Base-by-base conservation (phyloP, 148 eudicot species). In the Pouteria glomerata region DNA sequence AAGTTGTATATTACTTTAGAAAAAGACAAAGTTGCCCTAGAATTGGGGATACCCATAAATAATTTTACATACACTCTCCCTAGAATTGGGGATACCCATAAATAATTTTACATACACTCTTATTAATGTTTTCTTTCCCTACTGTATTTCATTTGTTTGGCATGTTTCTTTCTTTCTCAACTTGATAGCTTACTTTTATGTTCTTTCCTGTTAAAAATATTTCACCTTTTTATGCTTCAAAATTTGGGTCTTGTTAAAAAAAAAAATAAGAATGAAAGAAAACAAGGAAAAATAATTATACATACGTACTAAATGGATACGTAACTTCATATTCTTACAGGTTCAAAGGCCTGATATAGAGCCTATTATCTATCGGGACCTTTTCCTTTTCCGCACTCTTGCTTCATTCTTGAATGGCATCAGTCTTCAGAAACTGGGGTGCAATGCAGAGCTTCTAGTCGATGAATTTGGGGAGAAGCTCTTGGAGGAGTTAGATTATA, bases 391-490 rank as follows among this genome's bases (percentile, higher is more conserved):
- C 79, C 96, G 97, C 13, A 95, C 89, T 66, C 96, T 95, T 68
- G 97, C 98, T 24, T 95, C 98, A 33, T 91, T 95, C 81, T 84
- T 95, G 83, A 95, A 91, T 74, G 97, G 91, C 66, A 78, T 95
- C 82, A 95, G 98, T 80, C 85, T 95, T 34, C 93, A 86, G 80
- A 95, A 95, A 76, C 83, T 95, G 76, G 98, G 98, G 59, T 95
- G 98, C 82, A 95, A 95, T 84, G 96, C 98, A 37, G 98, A 95
- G 83, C 93, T 95, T 70, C 91, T 95, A 75, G 97, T 95, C 67
- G 98, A 95, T 83, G 98, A 95, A 74, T 95, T 95, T 83, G 98
- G 98, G 24, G 98, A 95, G 81, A 95, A 95, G 83, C 96, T 95
- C 73, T 76, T 95, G 87, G 98, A 95, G 88, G 98, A 95, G 87